phyloP scores from a whole-genome alignment of 495 filamentous ascomycete genomes.

The Penicillium macrosclerotiorum region DNA sequence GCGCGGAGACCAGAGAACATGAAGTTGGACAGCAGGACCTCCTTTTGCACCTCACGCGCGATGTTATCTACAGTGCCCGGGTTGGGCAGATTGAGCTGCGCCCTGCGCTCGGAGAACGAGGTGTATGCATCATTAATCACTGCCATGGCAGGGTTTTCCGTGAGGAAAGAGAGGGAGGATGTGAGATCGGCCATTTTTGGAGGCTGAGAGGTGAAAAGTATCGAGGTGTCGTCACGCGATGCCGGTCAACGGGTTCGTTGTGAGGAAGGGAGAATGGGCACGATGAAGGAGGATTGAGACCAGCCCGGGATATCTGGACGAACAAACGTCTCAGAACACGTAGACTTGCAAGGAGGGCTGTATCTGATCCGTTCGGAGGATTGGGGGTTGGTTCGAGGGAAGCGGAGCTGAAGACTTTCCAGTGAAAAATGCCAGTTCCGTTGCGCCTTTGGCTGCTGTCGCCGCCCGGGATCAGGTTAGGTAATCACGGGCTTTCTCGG shows the following conservation, averaged over 20 bases:
- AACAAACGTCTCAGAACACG: slow-evolving; percentile 22
- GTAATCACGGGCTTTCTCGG: slow-evolving; percentile 26
- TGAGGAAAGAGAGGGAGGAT: slow-evolving; percentile 63
- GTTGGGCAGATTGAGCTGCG: slow-evolving; percentile 82
- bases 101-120: slow-evolving; percentile 81
- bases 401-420: slow-evolving; percentile 27
- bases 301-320: slow-evolving; percentile 33
- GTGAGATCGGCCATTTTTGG: slow-evolving; percentile 45
- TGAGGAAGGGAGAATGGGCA: slow-evolving; percentile 15
- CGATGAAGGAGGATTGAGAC: slow-evolving; percentile 30
- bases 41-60: slow-evolving; percentile 86
- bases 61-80: slow-evolving; percentile 92
- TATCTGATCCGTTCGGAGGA: slow-evolving; percentile 23
- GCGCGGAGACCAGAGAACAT: slow-evolving; percentile 94
- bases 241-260: slow-evolving; percentile 17
- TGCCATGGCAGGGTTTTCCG: slow-evolving; percentile 67
- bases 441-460: slow-evolving; percentile 33
- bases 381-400: slow-evolving; percentile 17
- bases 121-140: slow-evolving; percentile 74
- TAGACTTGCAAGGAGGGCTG: slow-evolving; percentile 16
- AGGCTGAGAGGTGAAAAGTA: slow-evolving; percentile 13
- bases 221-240: slow-evolving; percentile 29
- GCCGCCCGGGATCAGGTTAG: slow-evolving; percentile 24
- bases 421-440: slow-evolving; percentile 36
- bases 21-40: slow-evolving; percentile 90